Evolutionary conservation across 2,329 filamentous ascomycete genomes (phyloP).

Genomic region (Scortechinia acanthostroma): DNA sequence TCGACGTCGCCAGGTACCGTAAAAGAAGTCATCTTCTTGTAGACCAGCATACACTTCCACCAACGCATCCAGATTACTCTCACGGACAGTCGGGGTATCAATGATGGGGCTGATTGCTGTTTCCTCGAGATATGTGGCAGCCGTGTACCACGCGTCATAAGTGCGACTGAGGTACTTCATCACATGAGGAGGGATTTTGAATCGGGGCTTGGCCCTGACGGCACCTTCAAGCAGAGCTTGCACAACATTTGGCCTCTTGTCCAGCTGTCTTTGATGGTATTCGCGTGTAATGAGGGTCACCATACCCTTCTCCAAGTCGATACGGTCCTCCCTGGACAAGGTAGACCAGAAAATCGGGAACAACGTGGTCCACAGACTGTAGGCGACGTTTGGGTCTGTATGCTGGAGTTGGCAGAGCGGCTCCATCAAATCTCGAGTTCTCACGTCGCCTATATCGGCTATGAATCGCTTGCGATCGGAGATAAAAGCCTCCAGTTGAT

Average conservation of each 20-base stretch:
- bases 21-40: slow-evolving; percentile 94
- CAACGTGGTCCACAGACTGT: slow-evolving; percentile 82
- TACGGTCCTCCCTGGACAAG: slow-evolving; percentile 77
- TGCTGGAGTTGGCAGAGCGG: slow-evolving; percentile 90
- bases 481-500: slow-evolving; percentile 75
- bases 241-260: slow-evolving; percentile 90
- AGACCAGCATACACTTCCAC: slow-evolving; percentile 84
- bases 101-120: slow-evolving; percentile 76
- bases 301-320: slow-evolving; percentile 83
- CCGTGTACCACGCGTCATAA: slow-evolving; percentile 97
- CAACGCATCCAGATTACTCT: slow-evolving; percentile 94
- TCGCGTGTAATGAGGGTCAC: slow-evolving; percentile 89
- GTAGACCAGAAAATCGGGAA: slow-evolving; percentile 95
- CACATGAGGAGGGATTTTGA: slow-evolving; percentile 90
- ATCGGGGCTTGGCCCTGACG: slow-evolving; percentile 75
- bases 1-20: slow-evolving; percentile 89
- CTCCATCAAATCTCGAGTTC: slow-evolving; percentile 80
- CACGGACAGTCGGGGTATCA: slow-evolving; percentile 76
- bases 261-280: slow-evolving; percentile 87
- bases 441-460: slow-evolving; percentile 75
- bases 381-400: slow-evolving; percentile 71
- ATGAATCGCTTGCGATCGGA: slow-evolving; percentile 76
- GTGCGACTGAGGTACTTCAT: slow-evolving; percentile 91
- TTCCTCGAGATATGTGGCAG: slow-evolving; percentile 81
- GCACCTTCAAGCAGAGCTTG: slow-evolving; percentile 85